Percentiles rank a stretch among this genome's conserved stretches.
Conservation (phyloP, 192 early-diverging fungal species). For the Geranomyces michiganensis region DNA sequence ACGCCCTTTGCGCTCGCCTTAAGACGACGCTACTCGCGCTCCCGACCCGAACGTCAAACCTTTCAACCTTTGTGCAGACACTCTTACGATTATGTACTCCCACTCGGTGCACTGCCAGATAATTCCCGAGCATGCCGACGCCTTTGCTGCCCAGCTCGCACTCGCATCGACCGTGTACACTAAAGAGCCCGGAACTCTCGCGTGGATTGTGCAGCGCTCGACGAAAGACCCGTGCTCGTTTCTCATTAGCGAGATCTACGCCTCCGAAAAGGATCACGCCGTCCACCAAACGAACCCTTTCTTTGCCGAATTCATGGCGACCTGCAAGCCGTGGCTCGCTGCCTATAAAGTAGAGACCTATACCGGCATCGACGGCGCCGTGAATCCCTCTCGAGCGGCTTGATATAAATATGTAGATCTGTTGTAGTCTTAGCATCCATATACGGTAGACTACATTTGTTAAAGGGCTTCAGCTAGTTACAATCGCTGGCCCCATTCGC, state of each 20-base stretch:
- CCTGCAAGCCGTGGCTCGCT: slow-evolving; percentile 5
- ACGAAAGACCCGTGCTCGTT: slow-evolving; percentile 3
- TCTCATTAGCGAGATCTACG: slow-evolving; percentile 7
- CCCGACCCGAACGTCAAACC: not conserved
- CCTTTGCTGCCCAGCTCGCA: slow-evolving; percentile 3
- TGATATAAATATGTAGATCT: not conserved
- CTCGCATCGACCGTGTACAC: slow-evolving; percentile 5
- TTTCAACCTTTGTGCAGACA: not conserved
- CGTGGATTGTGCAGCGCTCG: slow-evolving; percentile 7
- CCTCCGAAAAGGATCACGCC: not conserved
- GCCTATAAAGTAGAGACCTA: slow-evolving; percentile 2
- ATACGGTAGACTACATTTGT: too few relatives aligned
- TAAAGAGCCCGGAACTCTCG: slow-evolving; percentile 2
- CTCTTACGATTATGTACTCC: not conserved
- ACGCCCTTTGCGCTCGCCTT: too few relatives aligned
- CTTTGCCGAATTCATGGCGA: not conserved
- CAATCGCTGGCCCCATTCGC: too few relatives aligned
- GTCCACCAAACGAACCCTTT: slow-evolving; percentile 6
- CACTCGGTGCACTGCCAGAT: slow-evolving; percentile 2
- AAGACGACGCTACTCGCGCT: too few relatives aligned
- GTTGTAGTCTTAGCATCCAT: not conserved
- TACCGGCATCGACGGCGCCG: not conserved
- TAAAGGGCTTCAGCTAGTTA: too few relatives aligned
- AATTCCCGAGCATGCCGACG: slow-evolving; percentile 10
- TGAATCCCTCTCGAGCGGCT: not conserved